Percentiles rank a stretch among this genome's conserved stretches.
phyloP scores from a whole-genome alignment of 2,329 filamentous ascomycete genomes.

The Fusarium hainanense region DNA sequence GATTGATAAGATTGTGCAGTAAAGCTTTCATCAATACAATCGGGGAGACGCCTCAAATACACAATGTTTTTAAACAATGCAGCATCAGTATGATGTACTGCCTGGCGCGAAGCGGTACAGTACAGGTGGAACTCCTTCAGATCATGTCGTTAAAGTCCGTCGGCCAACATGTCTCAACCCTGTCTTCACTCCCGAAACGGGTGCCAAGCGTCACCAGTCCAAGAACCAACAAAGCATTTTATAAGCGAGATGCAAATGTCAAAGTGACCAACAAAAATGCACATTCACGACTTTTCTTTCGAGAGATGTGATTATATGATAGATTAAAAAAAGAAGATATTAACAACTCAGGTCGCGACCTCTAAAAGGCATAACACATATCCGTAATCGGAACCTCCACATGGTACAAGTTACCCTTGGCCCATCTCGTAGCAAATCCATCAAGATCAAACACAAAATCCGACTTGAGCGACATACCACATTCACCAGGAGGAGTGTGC shows the following conservation, averaged over 20 bases:
- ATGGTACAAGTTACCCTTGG: constrained; percentile 15
- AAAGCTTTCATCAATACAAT: too few species aligned
- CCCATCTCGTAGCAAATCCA: constrained; percentile 20
- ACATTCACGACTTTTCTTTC: not conserved
- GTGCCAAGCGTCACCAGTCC: not conserved
- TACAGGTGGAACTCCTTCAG: rapidly evolving
- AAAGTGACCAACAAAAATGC: not conserved
- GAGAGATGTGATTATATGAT: not conserved
- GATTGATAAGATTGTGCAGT: too few species aligned
- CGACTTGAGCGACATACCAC: constrained; percentile 13
- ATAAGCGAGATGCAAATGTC: not conserved
- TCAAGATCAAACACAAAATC: constrained; percentile 19
- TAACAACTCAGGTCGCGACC: not conserved
- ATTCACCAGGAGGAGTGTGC: not conserved
- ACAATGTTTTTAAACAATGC: too few species aligned
- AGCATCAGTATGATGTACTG: too few species aligned
- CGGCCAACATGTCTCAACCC: not conserved
- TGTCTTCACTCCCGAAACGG: not conserved
- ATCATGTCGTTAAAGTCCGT: not conserved
- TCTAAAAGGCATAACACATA: constrained; percentile 8
- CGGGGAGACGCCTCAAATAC: too few species aligned
- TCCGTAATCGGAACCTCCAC: constrained; percentile 13
- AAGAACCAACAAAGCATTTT: too few species aligned
- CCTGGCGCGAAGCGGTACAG: not conserved
- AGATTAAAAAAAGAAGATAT: not conserved